Conservation (phyloP, 306 rosid species). For the Fragaria iinumae region DNA sequence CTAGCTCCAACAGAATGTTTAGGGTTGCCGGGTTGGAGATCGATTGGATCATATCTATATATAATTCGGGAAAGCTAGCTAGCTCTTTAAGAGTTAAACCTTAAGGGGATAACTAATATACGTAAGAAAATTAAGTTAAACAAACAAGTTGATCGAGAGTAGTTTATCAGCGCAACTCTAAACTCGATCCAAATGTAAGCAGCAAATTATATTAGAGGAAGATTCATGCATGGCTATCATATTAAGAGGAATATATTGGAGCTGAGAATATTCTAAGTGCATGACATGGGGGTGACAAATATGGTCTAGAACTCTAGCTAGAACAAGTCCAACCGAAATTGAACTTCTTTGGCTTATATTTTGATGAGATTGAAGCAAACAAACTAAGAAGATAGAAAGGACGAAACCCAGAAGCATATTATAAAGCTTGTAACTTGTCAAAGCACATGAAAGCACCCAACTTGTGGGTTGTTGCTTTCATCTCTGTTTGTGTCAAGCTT, state of each 20-base stretch:
- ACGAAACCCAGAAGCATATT: background rate
- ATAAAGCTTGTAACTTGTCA: background rate
- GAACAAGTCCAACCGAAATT: background rate
- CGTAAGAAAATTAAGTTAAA: background rate
- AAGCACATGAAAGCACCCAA: background rate
- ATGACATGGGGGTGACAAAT: background rate
- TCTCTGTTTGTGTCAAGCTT: background rate
- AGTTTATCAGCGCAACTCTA: background rate
- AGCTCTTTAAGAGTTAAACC: background rate
- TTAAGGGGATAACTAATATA: background rate
- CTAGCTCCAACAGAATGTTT: background rate
- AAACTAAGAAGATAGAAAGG: background rate
- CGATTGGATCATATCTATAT: background rate
- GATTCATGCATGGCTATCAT: background rate
- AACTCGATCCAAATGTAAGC: background rate
- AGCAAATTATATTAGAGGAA: background rate
- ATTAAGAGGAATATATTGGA: background rate
- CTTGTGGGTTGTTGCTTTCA: background rate
- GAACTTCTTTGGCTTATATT: background rate
- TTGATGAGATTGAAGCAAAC: background rate
- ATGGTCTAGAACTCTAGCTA: background rate
- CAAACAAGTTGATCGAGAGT: background rate
- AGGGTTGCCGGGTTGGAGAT: too few species aligned
- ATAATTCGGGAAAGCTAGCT: too few species aligned
- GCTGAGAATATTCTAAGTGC: background rate